Evolutionary conservation across 1,139 yeast genomes (phyloP), one percentile per base, ranked within the genome.

Genomic region (Arxiozyma bovina): DNA sequence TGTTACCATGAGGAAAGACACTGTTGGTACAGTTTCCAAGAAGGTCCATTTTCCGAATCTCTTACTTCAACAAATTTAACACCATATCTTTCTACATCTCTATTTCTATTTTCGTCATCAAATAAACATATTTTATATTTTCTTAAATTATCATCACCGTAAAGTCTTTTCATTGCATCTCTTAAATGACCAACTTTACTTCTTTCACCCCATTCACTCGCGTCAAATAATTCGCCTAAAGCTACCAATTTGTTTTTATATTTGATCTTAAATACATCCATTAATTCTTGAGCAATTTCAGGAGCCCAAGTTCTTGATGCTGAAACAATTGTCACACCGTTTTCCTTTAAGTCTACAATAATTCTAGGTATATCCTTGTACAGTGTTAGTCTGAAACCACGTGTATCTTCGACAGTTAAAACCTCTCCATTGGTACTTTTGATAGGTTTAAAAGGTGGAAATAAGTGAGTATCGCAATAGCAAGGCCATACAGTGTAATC

Each of bases 281-380:
- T 67, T 54, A 82, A 62, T 54, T 78, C 77, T 55, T 73, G 72
- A 1, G 87, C 87, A 42, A 81, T 72, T 38, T 70, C 71, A 0
- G 86, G 86, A 0, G 83, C 77, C 55, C 81, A 79, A 0, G 87
- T 82, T 61, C 87, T 72, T 51, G 85, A 80, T 0, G 87, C 87
- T 18, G 81, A 78, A 40, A 80, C 73, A 2, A 82, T 74, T 23
- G 65, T 70, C 2, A 78, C 78, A 8, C 72, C 71, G 40, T 78
- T 70, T 1, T 67, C 67, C 27, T 68, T 68, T 44, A 81, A 67
- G 59, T 80, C 82, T 17, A 64, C 61, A 7, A 82, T 65, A 17
- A 82, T 81, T n/a, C 73, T 71, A 46, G 76, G 77, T 20, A 82
- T 83, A 61, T 82, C 86, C 41, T 71, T 71, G 62, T 75, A 82